Base-by-base conservation (phyloP, 2,329 filamentous ascomycete species). In the Pyrenophora tritici-repentis region DNA sequence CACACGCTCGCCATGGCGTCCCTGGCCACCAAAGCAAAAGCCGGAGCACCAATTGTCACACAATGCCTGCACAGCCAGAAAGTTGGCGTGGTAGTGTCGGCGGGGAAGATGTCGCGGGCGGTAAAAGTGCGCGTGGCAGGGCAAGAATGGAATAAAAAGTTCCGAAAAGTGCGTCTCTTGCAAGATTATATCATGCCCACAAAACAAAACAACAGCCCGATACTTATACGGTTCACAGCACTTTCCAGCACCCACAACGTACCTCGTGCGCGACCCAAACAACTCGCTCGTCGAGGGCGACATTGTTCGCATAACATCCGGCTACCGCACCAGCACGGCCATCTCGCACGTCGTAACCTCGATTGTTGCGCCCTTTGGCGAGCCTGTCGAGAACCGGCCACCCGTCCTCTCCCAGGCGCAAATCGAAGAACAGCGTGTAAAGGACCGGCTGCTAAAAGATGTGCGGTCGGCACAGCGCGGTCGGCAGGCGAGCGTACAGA, bases 231-330 rank as follows among this genome's bases (percentile, higher is more conserved):
- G 2, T 24, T 24, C 22, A 7, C 31, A 88, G 86, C 78, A 81
- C 76, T 92, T 88, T 73, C 82, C 86, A 65, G 77, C 81, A 37
- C 82, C 83, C 17, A 78, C 81, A 58, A 82, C 84, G 59, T 82
- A 87, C 69, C 83, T 93, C 24, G 89, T 92, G 32, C 88, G 91
- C 77, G 90, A 94, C 73, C 90, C 90, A 22, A 84, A 84, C 72
- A 83, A 85, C 61, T 91, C 88, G 20, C 81, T 91, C 32, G 81
- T 86, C 50, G 82, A 83, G 42, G 90, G 90, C 67, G 90, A 94
- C 71, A 83, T 93, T 3, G 84, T 94, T 22, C 81, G 85, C 56
- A 89, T 93, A 62, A 78, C 80, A 6, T 81, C 85, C 4, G 86
- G 86, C 49, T 86, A 82, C 81, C 83, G 84, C 44, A 83, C 83